Conservation (phyloP, 768 basidiomycete genomes). For the Lactarius pseudohatsudake region DNA sequence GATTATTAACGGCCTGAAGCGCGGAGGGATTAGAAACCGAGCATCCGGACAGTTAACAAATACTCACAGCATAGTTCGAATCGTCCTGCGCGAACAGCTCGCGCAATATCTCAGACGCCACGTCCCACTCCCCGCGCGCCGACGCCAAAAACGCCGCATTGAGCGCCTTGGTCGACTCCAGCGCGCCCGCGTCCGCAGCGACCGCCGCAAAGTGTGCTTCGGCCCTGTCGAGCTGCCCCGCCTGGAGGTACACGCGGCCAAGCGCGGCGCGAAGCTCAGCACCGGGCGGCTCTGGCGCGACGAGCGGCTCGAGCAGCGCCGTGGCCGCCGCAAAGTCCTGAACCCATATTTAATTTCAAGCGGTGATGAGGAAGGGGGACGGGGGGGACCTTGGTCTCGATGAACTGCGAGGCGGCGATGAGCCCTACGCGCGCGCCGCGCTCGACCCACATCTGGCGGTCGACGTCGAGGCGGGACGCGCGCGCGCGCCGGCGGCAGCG, state of each 20-base stretch:
- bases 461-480: slow-evolving; percentile 39
- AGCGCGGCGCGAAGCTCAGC: slow-evolving; percentile 61
- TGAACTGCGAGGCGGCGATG: slow-evolving; percentile 77
- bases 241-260: slow-evolving; percentile 72
- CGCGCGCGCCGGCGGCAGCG: slow-evolving; percentile 51
- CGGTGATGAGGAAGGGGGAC: background rate
- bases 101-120: slow-evolving; percentile 47
- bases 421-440: slow-evolving; percentile 71
- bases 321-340: slow-evolving; percentile 73
- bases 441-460: slow-evolving; percentile 73
- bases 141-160: slow-evolving; percentile 65
- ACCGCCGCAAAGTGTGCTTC: slow-evolving; percentile 56
- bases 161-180: slow-evolving; percentile 47
- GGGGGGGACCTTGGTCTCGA: slow-evolving; percentile 75
- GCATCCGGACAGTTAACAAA: too few species aligned
- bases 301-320: slow-evolving; percentile 66
- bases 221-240: slow-evolving; percentile 63
- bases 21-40: background rate
- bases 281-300: slow-evolving; percentile 43
- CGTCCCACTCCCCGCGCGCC: slow-evolving; percentile 69
- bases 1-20: slow-evolving; percentile 68
- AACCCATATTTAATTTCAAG: background rate
- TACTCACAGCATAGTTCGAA: slow-evolving; percentile 5
- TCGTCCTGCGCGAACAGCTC: slow-evolving; percentile 49
- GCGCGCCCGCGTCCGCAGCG: slow-evolving; percentile 44